These are phyloP conservation scores for Inga laurina DNA, from an alignment of 306 rosid genomes.

Conservation along the genomic window DNA sequence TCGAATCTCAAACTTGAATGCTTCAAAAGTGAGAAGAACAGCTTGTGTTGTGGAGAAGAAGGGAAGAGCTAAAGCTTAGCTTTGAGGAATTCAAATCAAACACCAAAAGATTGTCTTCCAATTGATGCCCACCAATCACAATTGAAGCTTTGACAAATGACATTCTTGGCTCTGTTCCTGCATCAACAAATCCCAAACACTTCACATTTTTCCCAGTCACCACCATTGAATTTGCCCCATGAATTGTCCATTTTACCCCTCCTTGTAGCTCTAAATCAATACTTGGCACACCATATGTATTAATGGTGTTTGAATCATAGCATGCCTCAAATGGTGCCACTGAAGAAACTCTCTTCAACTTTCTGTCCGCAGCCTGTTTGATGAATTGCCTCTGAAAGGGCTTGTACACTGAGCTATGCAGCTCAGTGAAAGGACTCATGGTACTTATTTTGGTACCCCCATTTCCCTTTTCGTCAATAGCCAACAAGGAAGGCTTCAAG, in stretches of 20 bases:
- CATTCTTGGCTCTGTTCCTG: conserved; percentile 26
- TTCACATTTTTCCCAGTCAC: conserved; percentile 27
- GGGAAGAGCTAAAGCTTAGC: conserved; percentile 25
- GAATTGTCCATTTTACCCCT: conserved; percentile 30
- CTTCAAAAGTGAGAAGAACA: conserved; percentile 22
- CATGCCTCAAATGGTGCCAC: conserved; percentile 42
- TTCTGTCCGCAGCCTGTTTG: conserved; percentile 33
- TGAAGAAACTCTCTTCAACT: conserved; percentile 30
- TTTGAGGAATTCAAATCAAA: conserved; percentile 18
- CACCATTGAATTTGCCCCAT: conserved; percentile 37
- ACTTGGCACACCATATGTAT: conserved; percentile 26
- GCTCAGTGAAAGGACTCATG: conserved; percentile 8
- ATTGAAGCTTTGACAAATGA: conserved; percentile 23
- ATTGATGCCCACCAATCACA: conserved; percentile 26
- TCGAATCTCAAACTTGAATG: background rate
- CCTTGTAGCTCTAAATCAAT: conserved; percentile 34
- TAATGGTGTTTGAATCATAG: conserved; percentile 16
- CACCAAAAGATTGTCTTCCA: background rate
- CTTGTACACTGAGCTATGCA: conserved; percentile 29
- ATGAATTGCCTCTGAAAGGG: conserved; percentile 27
- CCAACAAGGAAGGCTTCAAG: background rate
- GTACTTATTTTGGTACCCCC: conserved; percentile 14
- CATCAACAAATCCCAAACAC: conserved; percentile 36
- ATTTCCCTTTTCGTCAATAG: background rate
- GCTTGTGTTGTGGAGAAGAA: conserved; percentile 10